Percentiles rank a stretch among this genome's conserved stretches.
phyloP scores from a whole-genome alignment of 2,329 filamentous ascomycete species.

The Diplodia intermedia region DNA sequence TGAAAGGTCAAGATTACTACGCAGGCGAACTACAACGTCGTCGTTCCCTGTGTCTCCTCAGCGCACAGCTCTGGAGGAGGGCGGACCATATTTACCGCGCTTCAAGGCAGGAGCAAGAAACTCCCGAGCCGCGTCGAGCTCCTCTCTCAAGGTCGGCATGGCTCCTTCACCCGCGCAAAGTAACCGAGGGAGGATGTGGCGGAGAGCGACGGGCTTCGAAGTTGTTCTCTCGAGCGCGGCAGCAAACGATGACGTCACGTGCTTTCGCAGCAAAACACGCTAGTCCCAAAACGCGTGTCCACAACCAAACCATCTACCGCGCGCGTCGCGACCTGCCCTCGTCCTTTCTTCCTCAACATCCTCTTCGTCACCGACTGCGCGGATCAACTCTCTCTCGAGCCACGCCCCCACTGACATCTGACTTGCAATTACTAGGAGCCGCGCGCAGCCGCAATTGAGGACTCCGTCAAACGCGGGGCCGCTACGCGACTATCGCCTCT shows the following conservation, averaged over 20 bases:
- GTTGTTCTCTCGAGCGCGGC: constrained; percentile 12
- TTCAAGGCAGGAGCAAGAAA: constrained; percentile 26
- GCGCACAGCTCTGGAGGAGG: constrained; percentile 12
- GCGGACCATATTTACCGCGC: constrained; percentile 21
- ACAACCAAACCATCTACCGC: constrained; percentile 1
- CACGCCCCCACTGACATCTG: background rate
- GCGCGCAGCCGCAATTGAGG: constrained; percentile 37
- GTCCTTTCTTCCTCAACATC: constrained; percentile 19
- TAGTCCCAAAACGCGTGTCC: constrained; percentile 33
- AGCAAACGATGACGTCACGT: constrained; percentile 25
- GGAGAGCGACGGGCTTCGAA: constrained; percentile 6
- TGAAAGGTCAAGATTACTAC: background rate
- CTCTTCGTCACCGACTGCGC: constrained; percentile 29
- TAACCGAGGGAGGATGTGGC: constrained; percentile 9
- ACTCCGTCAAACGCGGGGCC: constrained; percentile 41
- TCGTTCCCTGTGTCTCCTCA: constrained; percentile 29
- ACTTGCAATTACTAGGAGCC: background rate
- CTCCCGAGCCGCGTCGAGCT: constrained; percentile 41
- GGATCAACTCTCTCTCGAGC: constrained; percentile 13
- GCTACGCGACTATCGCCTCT: constrained; percentile 36
- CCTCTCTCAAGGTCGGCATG: constrained; percentile 39
- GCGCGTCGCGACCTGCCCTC: background rate
- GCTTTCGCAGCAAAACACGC: constrained; percentile 17
- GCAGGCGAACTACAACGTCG: constrained; percentile 23
- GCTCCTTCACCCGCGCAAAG: background rate